A percentile compares a stretch with the other conserved stretches of the same genome.
Evolutionary conservation across 768 basidiomycete species (phyloP).

Genomic region (Tricholoma hemisulphureum): DNA sequence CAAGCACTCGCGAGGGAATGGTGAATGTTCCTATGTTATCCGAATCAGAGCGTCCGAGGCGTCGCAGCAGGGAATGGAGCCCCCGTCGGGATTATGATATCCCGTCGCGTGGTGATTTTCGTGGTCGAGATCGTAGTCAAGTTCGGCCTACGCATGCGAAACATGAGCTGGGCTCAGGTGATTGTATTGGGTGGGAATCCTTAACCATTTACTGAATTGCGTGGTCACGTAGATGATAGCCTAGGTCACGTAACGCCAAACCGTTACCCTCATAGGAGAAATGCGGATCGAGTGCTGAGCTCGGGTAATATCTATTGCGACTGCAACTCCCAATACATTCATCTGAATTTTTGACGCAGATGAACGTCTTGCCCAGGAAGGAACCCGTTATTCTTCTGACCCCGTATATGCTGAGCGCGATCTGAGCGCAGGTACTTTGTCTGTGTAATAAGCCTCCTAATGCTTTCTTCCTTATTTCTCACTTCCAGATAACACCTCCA

Average conservation of each 20-base stretch:
- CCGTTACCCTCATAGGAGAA: background rate
- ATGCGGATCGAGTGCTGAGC: background rate
- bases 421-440: background rate
- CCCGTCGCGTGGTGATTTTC: background rate
- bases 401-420: background rate
- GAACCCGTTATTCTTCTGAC: background rate
- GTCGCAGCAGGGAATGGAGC: conserved; percentile 4
- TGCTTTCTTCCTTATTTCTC: background rate
- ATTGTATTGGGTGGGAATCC: background rate
- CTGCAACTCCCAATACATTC: background rate
- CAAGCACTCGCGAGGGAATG: background rate
- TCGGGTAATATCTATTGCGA: background rate
- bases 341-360: background rate
- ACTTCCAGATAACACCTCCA: background rate
- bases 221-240: background rate
- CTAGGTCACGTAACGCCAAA: background rate
- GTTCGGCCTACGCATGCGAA: background rate
- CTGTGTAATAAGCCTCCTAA: background rate
- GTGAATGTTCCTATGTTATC: background rate
- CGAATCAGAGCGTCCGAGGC: background rate
- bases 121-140: background rate
- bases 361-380: background rate
- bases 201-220: background rate
- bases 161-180: background rate
- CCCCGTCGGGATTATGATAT: background rate